phyloP scores from a whole-genome alignment of 306 rosid genomes.

The Dryas alaskensis region DNA sequence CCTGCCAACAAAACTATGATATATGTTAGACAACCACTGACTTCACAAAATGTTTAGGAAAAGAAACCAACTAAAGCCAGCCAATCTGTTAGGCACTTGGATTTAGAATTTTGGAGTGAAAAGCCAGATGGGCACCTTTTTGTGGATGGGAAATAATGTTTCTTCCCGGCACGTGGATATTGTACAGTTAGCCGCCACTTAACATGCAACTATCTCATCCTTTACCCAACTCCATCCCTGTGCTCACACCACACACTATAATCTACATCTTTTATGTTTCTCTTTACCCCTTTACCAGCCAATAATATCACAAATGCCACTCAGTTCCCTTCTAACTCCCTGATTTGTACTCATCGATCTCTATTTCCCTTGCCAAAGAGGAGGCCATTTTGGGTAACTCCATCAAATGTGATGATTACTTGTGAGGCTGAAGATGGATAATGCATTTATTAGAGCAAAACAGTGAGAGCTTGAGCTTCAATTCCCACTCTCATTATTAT shows the following conservation, averaged over 20 bases:
- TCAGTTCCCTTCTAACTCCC: slow-evolving; percentile 21
- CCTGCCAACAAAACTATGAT: no score
- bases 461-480: slow-evolving; percentile 36
- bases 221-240: slow-evolving; percentile 23
- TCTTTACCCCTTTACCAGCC: slow-evolving; percentile 31
- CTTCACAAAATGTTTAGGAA: background rate
- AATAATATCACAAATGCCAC: slow-evolving; percentile 39
- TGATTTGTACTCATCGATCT: background rate
- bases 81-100: background rate
- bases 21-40: background rate
- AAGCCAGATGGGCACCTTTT: slow-evolving; percentile 19
- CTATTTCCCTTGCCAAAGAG: background rate
- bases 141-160: slow-evolving; percentile 47
- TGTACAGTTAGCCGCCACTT: slow-evolving; percentile 43
- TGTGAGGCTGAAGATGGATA: slow-evolving; percentile 23
- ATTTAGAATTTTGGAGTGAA: background rate
- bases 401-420: slow-evolving; percentile 14
- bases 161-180: slow-evolving; percentile 27
- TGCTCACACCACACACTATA: slow-evolving; percentile 57
- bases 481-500: slow-evolving; percentile 27
- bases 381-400: slow-evolving; percentile 46
- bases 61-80: background rate
- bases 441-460: slow-evolving; percentile 1
- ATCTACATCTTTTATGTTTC: slow-evolving; percentile 28
- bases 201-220: slow-evolving; percentile 64